Evolutionary conservation across 257 asterid species (phyloP).

Genomic region (Solanum dulcamara): DNA sequence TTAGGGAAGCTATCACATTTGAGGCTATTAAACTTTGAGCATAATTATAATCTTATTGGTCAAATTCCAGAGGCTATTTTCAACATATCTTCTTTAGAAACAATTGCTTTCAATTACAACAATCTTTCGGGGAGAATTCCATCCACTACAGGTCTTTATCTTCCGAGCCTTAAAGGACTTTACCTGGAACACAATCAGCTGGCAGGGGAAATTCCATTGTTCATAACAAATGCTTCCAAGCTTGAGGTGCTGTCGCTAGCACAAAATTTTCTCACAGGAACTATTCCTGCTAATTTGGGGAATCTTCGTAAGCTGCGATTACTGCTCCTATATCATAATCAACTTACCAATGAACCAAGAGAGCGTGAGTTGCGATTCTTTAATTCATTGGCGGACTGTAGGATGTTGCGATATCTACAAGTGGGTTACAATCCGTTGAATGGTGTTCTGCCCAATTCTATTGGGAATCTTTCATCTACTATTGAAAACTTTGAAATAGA

Average conservation of each 20-base stretch:
- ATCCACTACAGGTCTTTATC: conserved; percentile 1
- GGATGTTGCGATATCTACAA: conserved; percentile 3
- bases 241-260: conserved; percentile 2
- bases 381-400: conserved; percentile 15
- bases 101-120: not conserved
- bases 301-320: conserved; percentile 6
- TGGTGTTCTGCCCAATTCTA: conserved; percentile 16
- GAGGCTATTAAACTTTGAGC: not conserved
- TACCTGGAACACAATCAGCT: conserved; percentile 7
- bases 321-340: conserved; percentile 4
- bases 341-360: not conserved
- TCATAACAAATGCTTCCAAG: conserved; percentile 18
- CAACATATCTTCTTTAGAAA: not conserved
- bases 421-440: conserved; percentile 6
- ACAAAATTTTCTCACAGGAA: conserved; percentile 6
- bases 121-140: conserved; percentile 13
- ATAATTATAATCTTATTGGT: not conserved
- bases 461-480: conserved; percentile 17
- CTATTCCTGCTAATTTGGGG: conserved; percentile 18
- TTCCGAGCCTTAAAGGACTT: conserved; percentile 16
- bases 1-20: not conserved
- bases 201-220: conserved; percentile 12
- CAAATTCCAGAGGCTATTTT: not conserved
- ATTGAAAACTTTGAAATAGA: conserved; percentile 1
- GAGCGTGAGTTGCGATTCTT: conserved; percentile 9